A percentile compares a stretch with the other conserved stretches of the same genome.
Conservation (phyloP, 2,329 filamentous ascomycete species). For the Trichoderma hamatum region DNA sequence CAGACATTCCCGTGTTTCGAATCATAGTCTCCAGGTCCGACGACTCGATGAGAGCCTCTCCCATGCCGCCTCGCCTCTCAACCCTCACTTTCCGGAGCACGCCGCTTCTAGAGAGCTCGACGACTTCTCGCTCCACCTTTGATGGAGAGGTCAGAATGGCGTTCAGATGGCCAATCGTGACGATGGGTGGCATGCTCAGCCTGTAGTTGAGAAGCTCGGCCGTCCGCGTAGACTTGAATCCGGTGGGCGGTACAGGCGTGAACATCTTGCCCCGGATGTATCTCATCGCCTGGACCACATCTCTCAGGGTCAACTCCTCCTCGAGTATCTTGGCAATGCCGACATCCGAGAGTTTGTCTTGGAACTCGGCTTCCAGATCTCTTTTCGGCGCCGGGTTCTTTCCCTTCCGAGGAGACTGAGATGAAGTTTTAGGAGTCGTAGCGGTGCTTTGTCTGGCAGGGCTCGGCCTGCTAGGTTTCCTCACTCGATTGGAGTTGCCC, state of each 20-base stretch:
- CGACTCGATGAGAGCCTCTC: conserved; percentile 66
- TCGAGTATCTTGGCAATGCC: conserved; percentile 60
- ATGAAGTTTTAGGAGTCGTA: conserved; percentile 23
- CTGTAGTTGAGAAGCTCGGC: conserved; percentile 67
- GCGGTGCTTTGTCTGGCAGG: background rate
- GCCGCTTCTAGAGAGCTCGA: conserved; percentile 60
- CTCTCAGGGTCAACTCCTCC: conserved; percentile 58
- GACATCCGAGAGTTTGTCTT: conserved; percentile 60
- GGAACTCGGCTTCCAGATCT: conserved; percentile 39
- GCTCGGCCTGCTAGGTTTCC: conserved; percentile 34
- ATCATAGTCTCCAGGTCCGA: conserved; percentile 58
- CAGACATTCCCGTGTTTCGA: conserved; percentile 41
- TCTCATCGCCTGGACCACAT: conserved; percentile 66
- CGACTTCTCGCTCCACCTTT: conserved; percentile 67
- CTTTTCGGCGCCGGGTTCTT: conserved; percentile 32
- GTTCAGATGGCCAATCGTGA: conserved; percentile 67
- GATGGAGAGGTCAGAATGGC: conserved; percentile 66
- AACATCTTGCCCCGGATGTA: conserved; percentile 67
- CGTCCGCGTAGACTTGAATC: conserved; percentile 66
- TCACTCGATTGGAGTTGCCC: conserved; percentile 42
- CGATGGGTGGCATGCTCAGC: conserved; percentile 61
- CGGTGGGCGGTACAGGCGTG: conserved; percentile 61
- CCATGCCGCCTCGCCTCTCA: conserved; percentile 61
- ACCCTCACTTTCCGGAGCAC: conserved; percentile 64
- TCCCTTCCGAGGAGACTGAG: conserved; percentile 36